Evolutionary conservation across 2,329 filamentous ascomycete genomes (phyloP).

Genomic region (Talaromyces marneffei): DNA sequence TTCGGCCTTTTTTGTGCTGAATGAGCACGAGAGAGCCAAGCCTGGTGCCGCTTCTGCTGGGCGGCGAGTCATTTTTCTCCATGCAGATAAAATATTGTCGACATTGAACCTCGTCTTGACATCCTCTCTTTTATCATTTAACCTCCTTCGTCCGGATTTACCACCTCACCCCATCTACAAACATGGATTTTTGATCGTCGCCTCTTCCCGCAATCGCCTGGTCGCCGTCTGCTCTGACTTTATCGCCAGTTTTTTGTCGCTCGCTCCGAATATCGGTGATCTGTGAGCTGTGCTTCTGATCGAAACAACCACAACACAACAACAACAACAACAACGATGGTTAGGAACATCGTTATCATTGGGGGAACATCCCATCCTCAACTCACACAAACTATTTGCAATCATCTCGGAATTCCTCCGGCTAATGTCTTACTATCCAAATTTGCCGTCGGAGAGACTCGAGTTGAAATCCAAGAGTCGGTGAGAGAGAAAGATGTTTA

Average conservation of each 20-base stretch:
- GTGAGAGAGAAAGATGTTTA: slow-evolving; percentile 98
- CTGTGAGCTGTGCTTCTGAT: slow-evolving; percentile 7
- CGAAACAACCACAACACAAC: slow-evolving; percentile 10
- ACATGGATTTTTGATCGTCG: slow-evolving; percentile 4
- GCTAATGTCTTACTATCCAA: slow-evolving; percentile 81
- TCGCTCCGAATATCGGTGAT: slow-evolving; percentile 11
- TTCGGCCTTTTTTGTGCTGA: slow-evolving; percentile 6
- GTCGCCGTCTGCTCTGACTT: not conserved
- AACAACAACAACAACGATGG: slow-evolving; percentile 54
- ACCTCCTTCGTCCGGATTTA: not conserved
- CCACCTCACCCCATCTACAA: not conserved
- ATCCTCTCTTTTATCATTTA: not conserved
- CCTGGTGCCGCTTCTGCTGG: slow-evolving; percentile 27
- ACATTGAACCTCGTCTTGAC: slow-evolving; percentile 1
- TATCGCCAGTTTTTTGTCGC: not conserved
- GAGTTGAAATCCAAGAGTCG: slow-evolving; percentile 92
- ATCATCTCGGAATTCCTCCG: slow-evolving; percentile 77
- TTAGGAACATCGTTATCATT: slow-evolving; percentile 89
- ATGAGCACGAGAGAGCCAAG: slow-evolving; percentile 12
- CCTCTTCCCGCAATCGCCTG: not conserved
- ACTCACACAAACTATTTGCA: slow-evolving; percentile 80
- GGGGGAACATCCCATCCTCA: slow-evolving; percentile 88
- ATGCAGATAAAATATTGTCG: slow-evolving; percentile 10
- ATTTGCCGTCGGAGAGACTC: slow-evolving; percentile 91
- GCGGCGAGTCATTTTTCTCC: slow-evolving; percentile 11